Conservation (phyloP, 225 moss, liverwort and hornwort genomes). For the Lunularia cruciata region DNA sequence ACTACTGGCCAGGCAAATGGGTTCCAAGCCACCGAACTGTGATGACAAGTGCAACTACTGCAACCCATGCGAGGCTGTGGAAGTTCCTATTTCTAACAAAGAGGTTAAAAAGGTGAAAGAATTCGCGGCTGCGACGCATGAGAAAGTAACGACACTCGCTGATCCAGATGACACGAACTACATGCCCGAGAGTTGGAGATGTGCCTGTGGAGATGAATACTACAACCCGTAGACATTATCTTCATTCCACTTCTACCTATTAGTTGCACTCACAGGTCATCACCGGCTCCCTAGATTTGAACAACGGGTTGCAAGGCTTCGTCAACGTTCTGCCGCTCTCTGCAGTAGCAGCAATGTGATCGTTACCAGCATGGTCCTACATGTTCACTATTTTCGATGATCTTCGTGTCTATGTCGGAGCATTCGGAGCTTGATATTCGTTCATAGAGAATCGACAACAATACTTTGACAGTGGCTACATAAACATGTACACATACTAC, state of each 20-base stretch:
- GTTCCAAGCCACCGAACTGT: conserved; percentile 49
- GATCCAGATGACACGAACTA: conserved; percentile 52
- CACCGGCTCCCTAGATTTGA: no score
- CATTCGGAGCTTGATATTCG: no score
- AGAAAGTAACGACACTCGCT: background rate
- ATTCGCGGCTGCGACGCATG: conserved; percentile 7
- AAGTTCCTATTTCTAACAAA: conserved; percentile 43
- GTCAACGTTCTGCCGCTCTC: no score
- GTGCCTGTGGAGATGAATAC: conserved; percentile 42
- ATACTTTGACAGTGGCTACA: no score
- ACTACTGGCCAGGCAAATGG: conserved; percentile 44
- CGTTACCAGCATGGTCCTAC: no score
- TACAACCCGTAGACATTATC: conserved; percentile 47
- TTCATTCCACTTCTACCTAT: background rate
- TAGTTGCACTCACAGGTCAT: background rate
- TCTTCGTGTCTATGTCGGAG: no score
- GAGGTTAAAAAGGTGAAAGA: conserved; percentile 34
- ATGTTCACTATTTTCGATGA: no score
- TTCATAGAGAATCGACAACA: no score
- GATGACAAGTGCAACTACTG: conserved; percentile 45
- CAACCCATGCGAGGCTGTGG: conserved; percentile 43
- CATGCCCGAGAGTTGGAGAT: conserved; percentile 57
- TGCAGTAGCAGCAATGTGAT: no score
- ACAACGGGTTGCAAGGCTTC: no score
- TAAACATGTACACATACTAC: no score